A percentile compares a stretch with the other conserved stretches of the same genome.
These are phyloP conservation scores for Penicillium paxilli DNA, from an alignment of 495 filamentous ascomycete species.

Conservation along the genomic window DNA sequence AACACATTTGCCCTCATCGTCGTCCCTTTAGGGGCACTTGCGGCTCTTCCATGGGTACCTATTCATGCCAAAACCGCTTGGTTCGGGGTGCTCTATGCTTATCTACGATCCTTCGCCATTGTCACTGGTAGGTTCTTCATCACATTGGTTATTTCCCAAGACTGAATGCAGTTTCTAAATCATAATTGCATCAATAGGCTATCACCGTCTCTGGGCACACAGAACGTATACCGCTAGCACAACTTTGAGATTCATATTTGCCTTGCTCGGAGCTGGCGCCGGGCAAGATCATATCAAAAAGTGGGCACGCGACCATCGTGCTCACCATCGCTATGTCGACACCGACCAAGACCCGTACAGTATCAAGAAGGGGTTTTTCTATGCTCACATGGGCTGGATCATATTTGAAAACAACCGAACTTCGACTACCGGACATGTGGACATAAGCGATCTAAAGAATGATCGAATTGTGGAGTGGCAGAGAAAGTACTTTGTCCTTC, in stretches of 20 bases:
- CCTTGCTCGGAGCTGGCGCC: slow-evolving; percentile 84
- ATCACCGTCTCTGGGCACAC: slow-evolving; percentile 92
- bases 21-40: slow-evolving; percentile 4
- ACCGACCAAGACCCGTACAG: slow-evolving; percentile 98
- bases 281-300: slow-evolving; percentile 91
- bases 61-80: background rate
- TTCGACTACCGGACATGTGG: slow-evolving; percentile 82
- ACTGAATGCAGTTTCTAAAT: background rate
- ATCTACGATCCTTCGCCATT: slow-evolving; percentile 6
- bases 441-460: slow-evolving; percentile 91
- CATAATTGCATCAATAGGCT: slow-evolving; percentile 45
- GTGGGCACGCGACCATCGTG: slow-evolving; percentile 93
- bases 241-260: slow-evolving; percentile 83
- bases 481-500: slow-evolving; percentile 81
- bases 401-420: slow-evolving; percentile 81
- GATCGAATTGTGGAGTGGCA: slow-evolving; percentile 90
- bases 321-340: slow-evolving; percentile 97
- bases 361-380: slow-evolving; percentile 90
- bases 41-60: slow-evolving; percentile 6
- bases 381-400: slow-evolving; percentile 92
- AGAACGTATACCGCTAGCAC: slow-evolving; percentile 80
- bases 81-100: slow-evolving; percentile 2
- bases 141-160: background rate
- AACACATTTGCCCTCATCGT: slow-evolving; percentile 5
- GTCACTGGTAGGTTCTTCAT: slow-evolving; percentile 7